phyloP scores from a whole-genome alignment of 352 stramenopile species.

The Globisporangium paroecandrum region DNA sequence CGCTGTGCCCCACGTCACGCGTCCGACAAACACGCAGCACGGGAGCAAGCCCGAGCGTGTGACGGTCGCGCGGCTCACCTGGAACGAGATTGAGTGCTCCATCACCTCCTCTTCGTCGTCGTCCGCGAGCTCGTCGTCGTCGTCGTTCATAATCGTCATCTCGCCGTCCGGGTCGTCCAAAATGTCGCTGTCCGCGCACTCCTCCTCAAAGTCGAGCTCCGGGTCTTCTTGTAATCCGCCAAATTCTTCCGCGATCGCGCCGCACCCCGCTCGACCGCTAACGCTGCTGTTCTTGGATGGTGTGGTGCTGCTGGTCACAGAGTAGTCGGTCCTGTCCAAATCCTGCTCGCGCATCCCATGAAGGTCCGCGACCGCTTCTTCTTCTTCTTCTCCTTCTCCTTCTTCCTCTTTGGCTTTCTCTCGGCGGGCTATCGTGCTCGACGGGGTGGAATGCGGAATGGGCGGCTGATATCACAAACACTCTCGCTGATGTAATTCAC shows the following conservation, averaged over 20 bases:
- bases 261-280: slow-evolving; percentile 6
- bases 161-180: slow-evolving; percentile 45
- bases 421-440: slow-evolving; percentile 1
- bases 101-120: slow-evolving; percentile 65
- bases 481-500: neutral
- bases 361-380: slow-evolving; percentile 19
- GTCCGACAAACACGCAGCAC: slow-evolving; percentile 80
- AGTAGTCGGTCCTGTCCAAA: slow-evolving; percentile 25
- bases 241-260: slow-evolving; percentile 19
- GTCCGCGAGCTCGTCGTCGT: slow-evolving; percentile 41
- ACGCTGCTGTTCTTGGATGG: slow-evolving; percentile 16
- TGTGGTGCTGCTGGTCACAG: slow-evolving; percentile 6
- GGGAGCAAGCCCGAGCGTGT: slow-evolving; percentile 65
- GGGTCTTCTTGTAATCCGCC: slow-evolving; percentile 2
- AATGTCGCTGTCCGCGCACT: slow-evolving; percentile 47
- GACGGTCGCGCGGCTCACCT: slow-evolving; percentile 67
- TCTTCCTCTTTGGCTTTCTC: neutral
- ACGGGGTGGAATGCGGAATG: neutral
- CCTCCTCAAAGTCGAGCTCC: slow-evolving; percentile 30
- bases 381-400: neutral
- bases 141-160: slow-evolving; percentile 71
- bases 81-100: slow-evolving; percentile 71
- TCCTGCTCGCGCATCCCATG: slow-evolving; percentile 44
- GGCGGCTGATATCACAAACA: neutral
- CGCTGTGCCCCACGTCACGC: slow-evolving; percentile 69